Base-by-base conservation (phyloP, 805 yeast species). In the Candida morakotiae region DNA sequence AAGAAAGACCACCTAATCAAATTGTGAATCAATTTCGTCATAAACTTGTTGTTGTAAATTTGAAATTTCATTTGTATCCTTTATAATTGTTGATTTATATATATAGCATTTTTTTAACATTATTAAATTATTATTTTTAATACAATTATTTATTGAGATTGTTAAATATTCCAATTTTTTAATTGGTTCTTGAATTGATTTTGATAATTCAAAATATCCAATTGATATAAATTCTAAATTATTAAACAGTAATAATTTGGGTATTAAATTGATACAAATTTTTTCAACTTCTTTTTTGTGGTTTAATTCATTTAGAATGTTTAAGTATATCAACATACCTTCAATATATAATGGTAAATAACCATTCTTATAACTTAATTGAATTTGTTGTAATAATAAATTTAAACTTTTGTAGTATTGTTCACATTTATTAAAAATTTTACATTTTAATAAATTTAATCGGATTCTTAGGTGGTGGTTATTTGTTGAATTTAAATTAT, bases 401-500 rank as follows among this genome's bases (percentile, higher is more conserved):
- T 82, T 69, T 7, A 81, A 44, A 0, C 75, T 77, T 39, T 82
- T 64, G 8, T 71, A 54, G 10, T 78, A 73, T 4, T 67, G 56
- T 0, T 74, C 70, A 11, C 71, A 53, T 4, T 56, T 46, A 17
- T 69, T 46, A 40, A 77, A 56, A 1, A 77, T 62, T 10, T 59
- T 48, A 29, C 77, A 68, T 46, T 74, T 72, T 35, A 78, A 47
- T 9, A 78, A 46, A 32, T 68, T 74, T 38, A 73, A 67, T 47
- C 64, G 65, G 16, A 77, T 55, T 25, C 62, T 61, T 65, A 75
- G 70, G 34, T 59, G 63, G 34, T 59, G 63, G 22, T 64, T 58
- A 44, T 74, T 72, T 6, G 9, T 23, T 17, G 35, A 23, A 16
- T 33, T 22, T 17, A 42, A 47, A 14, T 44, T 32, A 3, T 56